Evolutionary conservation across 2,329 filamentous ascomycete genomes (phyloP), one percentile per base, ranked within the genome.

Genomic region (Lachnellula subtilissima): DNA sequence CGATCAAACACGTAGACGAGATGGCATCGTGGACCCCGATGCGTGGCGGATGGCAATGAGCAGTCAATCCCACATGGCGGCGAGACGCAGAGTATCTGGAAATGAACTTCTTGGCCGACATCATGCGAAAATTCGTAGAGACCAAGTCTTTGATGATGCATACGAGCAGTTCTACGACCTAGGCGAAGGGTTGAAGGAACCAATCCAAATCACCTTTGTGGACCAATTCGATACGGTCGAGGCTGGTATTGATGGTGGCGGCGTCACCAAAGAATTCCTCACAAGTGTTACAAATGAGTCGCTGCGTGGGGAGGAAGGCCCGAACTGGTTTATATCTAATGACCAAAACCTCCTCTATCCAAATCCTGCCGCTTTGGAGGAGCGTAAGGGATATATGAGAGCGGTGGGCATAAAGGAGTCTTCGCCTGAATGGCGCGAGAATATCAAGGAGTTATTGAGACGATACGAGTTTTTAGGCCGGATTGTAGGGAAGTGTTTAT

Each of bases 261-360:
- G 94, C 60, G 94, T 99, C 8, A 97, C 93, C 2, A 99, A 99
- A 65, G 94, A 99, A 67, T 99, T 99, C 60, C 78, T 99, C 12
- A 96, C 87, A 1, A 94, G 89, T 59, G 84, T 96, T 49, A 96
- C 91, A 1, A 86, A 81, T 19, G 89, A 97, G 70, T 91, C 91
- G 0, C 96, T 97, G 68, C 81, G 79, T 61, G 78, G 82, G 1
- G 74, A 80, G 2, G 74, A 76, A 19, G 75, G 76, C 2, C 75
- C 81, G 15, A 78, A 80, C 43, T 81, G 95, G 60, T 99, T 99
- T 67, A 76, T 85, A 5, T 86, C 91, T 52, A 99, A 95, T 68
- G 86, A 89, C 58, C 85, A 93, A 63, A 92, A 95, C 64, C 75
- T 95, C 3, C 78, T 97, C 7, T 97, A 94, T 66, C 94, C 94